Evolutionary conservation across 805 yeast genomes (phyloP).

Genomic region (Saccharomycopsis sp.): DNA sequence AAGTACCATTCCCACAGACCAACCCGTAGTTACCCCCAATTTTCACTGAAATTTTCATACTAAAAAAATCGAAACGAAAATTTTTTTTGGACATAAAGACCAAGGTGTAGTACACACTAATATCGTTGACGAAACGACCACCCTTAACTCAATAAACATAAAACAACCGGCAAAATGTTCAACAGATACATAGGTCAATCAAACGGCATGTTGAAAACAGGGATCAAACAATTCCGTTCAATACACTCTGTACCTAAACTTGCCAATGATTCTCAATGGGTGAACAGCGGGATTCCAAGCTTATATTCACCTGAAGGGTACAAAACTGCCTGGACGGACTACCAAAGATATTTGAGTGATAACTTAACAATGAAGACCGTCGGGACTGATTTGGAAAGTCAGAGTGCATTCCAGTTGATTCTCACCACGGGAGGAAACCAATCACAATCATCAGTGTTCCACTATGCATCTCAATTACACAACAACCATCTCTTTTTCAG

Average conservation of each 20-base stretch:
- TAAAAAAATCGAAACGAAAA: background rate
- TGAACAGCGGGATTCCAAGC: constrained; percentile 51
- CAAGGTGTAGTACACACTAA: background rate
- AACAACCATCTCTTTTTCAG: constrained; percentile 82
- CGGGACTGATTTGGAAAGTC: constrained; percentile 75
- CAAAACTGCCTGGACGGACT: constrained; percentile 70
- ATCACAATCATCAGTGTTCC: constrained; percentile 64
- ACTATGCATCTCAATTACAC: constrained; percentile 84
- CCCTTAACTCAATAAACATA: background rate
- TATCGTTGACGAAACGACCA: background rate
- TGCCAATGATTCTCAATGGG: constrained; percentile 33
- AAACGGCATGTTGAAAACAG: background rate
- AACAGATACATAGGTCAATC: background rate
- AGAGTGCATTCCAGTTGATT: constrained; percentile 65
- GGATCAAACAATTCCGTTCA: constrained; percentile 25
- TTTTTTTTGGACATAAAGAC: background rate
- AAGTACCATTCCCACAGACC: too few species aligned
- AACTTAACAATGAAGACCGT: constrained; percentile 57
- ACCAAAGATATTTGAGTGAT: constrained; percentile 61
- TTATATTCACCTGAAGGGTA: constrained; percentile 62
- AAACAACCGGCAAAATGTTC: background rate
- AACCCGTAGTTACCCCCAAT: background rate
- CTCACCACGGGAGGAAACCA: constrained; percentile 61
- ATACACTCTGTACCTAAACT: constrained; percentile 64
- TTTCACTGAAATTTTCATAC: background rate